Evolutionary conservation across 495 filamentous ascomycete genomes (phyloP).

Genomic region (Tricharina praecox): DNA sequence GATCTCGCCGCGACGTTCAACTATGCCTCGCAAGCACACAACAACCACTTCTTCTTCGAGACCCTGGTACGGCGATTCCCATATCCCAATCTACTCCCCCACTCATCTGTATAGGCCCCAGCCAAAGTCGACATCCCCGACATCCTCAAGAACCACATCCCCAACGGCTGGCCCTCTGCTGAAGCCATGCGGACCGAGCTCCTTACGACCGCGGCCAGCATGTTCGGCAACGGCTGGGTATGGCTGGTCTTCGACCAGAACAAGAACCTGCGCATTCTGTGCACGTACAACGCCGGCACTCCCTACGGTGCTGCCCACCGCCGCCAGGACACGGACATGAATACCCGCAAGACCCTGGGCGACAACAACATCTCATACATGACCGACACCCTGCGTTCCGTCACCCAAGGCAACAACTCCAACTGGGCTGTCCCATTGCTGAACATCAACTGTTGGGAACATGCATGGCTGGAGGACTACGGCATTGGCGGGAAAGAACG

Average conservation of each 20-base stretch:
- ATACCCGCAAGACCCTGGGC: conserved; percentile 37
- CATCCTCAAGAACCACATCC: conserved; percentile 5
- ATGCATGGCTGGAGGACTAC: conserved; percentile 76
- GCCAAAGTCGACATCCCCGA: conserved; percentile 7
- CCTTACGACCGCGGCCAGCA: conserved; percentile 61
- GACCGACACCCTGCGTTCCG: neutral
- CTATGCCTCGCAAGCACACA: conserved; percentile 85
- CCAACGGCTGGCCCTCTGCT: conserved; percentile 53
- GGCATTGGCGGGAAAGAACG: conserved; percentile 60
- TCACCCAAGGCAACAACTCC: conserved; percentile 4
- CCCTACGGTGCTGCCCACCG: conserved; percentile 77
- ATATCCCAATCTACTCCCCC: neutral
- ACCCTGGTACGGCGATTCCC: conserved; percentile 37
- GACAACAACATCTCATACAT: conserved; percentile 1
- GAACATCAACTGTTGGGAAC: conserved; percentile 92
- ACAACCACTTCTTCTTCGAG: conserved; percentile 93
- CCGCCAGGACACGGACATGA: conserved; percentile 62
- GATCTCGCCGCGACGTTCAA: conserved; percentile 70
- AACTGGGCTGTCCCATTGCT: conserved; percentile 53
- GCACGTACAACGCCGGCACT: conserved; percentile 80
- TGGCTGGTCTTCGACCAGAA: conserved; percentile 56
- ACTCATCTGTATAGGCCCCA: conserved; percentile 2
- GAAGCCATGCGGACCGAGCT: conserved; percentile 65
- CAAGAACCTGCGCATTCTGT: conserved; percentile 50
- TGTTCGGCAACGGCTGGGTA: conserved; percentile 95